Evolutionary conservation across 331 rosid species (phyloP), one percentile per base, ranked within the genome.

Genomic region (Prunus yedoensis): DNA sequence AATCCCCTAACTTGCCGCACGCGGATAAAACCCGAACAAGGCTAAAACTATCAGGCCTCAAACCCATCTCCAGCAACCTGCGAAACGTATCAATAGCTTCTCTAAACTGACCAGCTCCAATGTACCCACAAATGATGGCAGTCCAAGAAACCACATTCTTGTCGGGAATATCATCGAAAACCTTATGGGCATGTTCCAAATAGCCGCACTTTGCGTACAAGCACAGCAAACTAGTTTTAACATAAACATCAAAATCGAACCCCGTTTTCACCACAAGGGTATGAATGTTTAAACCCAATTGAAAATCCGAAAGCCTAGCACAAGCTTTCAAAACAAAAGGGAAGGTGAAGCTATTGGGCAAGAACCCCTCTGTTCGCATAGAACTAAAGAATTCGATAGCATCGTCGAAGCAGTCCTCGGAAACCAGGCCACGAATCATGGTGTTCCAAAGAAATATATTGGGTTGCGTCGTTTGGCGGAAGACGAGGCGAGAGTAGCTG

Each of bases 81-180:
- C 84, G 58, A 72, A 89, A 91, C 79, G 82, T 75, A 46, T 75
- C 77, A 73, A 89, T 74, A 2, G 90, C 92, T 46, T 89, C 90
- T 10, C 61, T 63, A 67, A 10, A 87, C 46, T 32, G 62, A 6
- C 89, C 82, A 43, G 58, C 83, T 35, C 69, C 83, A 76, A 82
- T 81, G 61, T 77, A 89, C 70, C 90, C 96, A 46, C 90, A 79
- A 66, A 91, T 86, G 15, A 91, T 78, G 3, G 91, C 89, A 11
- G 96, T 89, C 90, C 93, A 88, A 79, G 91, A 87, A 14, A 87
- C 89, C 64, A 87, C 82, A 81, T 87, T 89, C 41, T 85, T 91
- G 0, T 81, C 83, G 47, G 83, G 75, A 79, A 88, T 89, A 77
- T 91, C 84, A 51, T 84, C 89, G 30, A 91, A 91, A 38, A 88